Percentiles rank a stretch among this genome's conserved stretches.
These are phyloP conservation scores for Tetracladium maxilliforme DNA, from an alignment of 2,329 filamentous ascomycete genomes.

Conservation along the genomic window DNA sequence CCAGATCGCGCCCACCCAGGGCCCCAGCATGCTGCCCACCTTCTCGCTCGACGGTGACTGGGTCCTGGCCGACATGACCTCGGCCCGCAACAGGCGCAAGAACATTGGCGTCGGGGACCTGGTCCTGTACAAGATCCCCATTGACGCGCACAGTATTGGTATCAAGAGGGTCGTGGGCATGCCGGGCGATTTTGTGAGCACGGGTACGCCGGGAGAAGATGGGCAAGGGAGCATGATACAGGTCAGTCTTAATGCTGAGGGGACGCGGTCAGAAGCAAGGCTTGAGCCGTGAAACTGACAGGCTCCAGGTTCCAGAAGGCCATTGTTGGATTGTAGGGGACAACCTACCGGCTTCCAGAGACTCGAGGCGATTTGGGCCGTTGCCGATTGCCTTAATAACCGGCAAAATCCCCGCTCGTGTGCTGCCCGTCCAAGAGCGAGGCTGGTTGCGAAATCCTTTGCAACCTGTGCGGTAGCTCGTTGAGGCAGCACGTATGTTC, in stretches of 20 bases:
- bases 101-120: slow-evolving; percentile 63
- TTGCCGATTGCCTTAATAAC: slow-evolving; percentile 72
- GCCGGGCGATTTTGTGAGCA: slow-evolving; percentile 55
- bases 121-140: slow-evolving; percentile 64
- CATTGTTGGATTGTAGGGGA: slow-evolving; percentile 90
- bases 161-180: slow-evolving; percentile 71
- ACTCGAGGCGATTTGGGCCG: slow-evolving; percentile 78
- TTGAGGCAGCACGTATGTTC: slow-evolving; percentile 5
- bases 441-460: slow-evolving; percentile 32
- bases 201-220: slow-evolving; percentile 35
- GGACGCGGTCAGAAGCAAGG: too few species aligned
- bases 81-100: slow-evolving; percentile 52
- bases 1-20: slow-evolving; percentile 42
- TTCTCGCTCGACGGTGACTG: slow-evolving; percentile 53
- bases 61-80: slow-evolving; percentile 52
- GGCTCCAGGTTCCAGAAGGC: slow-evolving; percentile 70
- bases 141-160: slow-evolving; percentile 39
- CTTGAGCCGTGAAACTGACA: too few species aligned
- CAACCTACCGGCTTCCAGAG: slow-evolving; percentile 69
- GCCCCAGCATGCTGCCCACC: slow-evolving; percentile 84
- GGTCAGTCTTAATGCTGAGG: slow-evolving; percentile 11
- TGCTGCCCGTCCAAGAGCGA: slow-evolving; percentile 34
- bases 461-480: slow-evolving; percentile 11
- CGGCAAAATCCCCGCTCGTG: slow-evolving; percentile 61
- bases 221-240: slow-evolving; percentile 37